Evolutionary conservation across 768 basidiomycete species (phyloP).

Genomic region (Tylopilus subfusipes): DNA sequence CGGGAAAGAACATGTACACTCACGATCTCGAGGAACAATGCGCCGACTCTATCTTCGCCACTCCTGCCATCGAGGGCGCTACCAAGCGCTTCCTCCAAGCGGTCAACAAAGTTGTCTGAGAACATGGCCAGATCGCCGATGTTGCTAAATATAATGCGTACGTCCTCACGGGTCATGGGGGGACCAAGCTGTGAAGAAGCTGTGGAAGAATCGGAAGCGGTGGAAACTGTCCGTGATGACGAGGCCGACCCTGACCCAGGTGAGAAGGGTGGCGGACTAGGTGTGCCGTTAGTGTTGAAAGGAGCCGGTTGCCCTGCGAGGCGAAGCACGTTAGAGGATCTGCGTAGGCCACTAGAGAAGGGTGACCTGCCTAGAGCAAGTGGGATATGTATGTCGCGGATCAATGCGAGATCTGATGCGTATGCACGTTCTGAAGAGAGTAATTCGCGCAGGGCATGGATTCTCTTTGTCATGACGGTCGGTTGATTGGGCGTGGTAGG

Average conservation of each 20-base stretch:
- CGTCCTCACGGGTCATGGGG: constrained; percentile 71
- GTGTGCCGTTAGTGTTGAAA: constrained; percentile 30
- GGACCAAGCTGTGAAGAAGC: constrained; percentile 47
- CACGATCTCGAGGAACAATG: constrained; percentile 66
- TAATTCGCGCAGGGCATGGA: constrained; percentile 74
- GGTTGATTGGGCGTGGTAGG: constrained; percentile 30
- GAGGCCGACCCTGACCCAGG: constrained; percentile 36
- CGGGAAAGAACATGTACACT: constrained; percentile 28
- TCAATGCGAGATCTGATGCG: constrained; percentile 76
- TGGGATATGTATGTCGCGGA: constrained; percentile 75
- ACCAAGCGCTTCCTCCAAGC: constrained; percentile 65
- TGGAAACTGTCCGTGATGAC: constrained; percentile 38
- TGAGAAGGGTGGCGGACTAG: constrained; percentile 26
- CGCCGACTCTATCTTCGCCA: constrained; percentile 67
- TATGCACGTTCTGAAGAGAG: constrained; percentile 79
- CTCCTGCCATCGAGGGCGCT: constrained; percentile 55
- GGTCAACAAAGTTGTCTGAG: constrained; percentile 63
- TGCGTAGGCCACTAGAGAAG: not conserved
- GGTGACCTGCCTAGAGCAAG: constrained; percentile 62
- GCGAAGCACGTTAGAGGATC: constrained; percentile 8
- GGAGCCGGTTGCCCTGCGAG: constrained; percentile 40
- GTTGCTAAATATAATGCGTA: constrained; percentile 72
- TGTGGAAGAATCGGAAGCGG: constrained; percentile 48
- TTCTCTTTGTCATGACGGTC: constrained; percentile 56
- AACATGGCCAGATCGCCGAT: constrained; percentile 71